A percentile compares a stretch with the other conserved stretches of the same genome.
phyloP scores from a whole-genome alignment of 768 basidiomycete genomes.

The Coprinopsis strossmayeri region DNA sequence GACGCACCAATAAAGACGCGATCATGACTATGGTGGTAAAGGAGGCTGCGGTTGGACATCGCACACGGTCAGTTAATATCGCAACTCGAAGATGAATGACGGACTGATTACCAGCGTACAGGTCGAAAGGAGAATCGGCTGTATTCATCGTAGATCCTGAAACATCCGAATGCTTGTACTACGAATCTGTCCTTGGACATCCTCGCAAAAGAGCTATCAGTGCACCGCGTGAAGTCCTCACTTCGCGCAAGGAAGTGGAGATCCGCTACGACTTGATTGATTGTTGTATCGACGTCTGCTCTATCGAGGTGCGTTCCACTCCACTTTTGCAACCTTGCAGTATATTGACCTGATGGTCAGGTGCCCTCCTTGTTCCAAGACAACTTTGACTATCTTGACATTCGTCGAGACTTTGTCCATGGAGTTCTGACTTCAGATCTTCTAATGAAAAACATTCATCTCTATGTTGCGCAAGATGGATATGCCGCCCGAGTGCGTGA shows the following conservation, averaged over 20 bases:
- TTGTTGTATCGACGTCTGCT: constrained; percentile 89
- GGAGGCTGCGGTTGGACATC: constrained; percentile 63
- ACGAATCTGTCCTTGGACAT: constrained; percentile 68
- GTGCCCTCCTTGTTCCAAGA: constrained; percentile 96
- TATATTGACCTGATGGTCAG: too few relatives aligned
- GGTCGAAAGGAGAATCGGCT: constrained; percentile 66
- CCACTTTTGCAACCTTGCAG: too few relatives aligned
- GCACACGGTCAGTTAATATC: constrained; percentile 52
- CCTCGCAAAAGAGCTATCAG: constrained; percentile 54
- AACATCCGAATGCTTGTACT: constrained; percentile 79
- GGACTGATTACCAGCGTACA: constrained; percentile 18
- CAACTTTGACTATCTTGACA: constrained; percentile 95
- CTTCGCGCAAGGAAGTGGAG: constrained; percentile 72
- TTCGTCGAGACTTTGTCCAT: constrained; percentile 89
- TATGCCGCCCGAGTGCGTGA: constrained; percentile 94
- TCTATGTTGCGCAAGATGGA: constrained; percentile 80
- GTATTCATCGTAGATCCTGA: constrained; percentile 73
- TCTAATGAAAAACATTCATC: constrained; percentile 90
- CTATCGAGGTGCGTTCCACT: constrained; percentile 83
- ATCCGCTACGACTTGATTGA: constrained; percentile 85
- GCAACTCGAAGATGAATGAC: neutral
- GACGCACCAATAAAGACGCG: constrained; percentile 83
- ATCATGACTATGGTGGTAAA: constrained; percentile 97
- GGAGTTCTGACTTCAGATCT: constrained; percentile 93
- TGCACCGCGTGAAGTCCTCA: constrained; percentile 76